These are phyloP conservation scores for Amphirosellinia nigrospora DNA, from an alignment of 495 filamentous ascomycete genomes.

Conservation along the genomic window DNA sequence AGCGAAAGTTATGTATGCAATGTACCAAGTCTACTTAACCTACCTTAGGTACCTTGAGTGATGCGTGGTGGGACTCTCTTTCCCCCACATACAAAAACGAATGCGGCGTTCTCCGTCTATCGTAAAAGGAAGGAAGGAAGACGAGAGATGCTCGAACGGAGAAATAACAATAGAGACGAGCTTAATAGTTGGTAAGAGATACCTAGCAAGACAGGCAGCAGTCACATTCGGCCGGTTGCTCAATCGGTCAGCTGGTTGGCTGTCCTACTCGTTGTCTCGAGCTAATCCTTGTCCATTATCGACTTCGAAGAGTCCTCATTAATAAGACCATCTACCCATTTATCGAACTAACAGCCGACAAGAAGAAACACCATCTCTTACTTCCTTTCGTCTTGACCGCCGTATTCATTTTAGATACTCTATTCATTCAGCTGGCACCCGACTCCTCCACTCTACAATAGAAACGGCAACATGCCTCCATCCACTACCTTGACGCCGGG, in stretches of 20 bases:
- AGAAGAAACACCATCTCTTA: background rate
- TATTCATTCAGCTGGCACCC: background rate
- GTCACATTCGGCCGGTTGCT: background rate
- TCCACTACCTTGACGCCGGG: constrained; percentile 48
- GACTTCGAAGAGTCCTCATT: background rate
- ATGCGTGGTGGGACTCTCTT: background rate
- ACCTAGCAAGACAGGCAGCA: background rate
- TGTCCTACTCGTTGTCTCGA: background rate
- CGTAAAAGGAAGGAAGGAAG: constrained; percentile 12
- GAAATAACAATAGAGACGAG: background rate
- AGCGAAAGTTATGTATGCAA: too few species aligned
- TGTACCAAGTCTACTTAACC: too few species aligned
- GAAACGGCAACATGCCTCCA: constrained; percentile 14
- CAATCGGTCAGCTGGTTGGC: background rate
- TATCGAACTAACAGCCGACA: background rate
- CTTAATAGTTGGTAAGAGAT: background rate
- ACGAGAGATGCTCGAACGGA: background rate
- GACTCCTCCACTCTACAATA: background rate
- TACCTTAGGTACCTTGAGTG: too few species aligned
- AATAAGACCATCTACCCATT: background rate
- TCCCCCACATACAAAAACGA: constrained; percentile 8
- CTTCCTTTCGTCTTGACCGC: background rate
- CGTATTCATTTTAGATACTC: background rate
- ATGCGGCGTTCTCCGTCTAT: background rate
- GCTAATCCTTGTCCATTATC: background rate